phyloP scores from a whole-genome alignment of 305 asterid genomes.

The Fraxinus angustifolia region DNA sequence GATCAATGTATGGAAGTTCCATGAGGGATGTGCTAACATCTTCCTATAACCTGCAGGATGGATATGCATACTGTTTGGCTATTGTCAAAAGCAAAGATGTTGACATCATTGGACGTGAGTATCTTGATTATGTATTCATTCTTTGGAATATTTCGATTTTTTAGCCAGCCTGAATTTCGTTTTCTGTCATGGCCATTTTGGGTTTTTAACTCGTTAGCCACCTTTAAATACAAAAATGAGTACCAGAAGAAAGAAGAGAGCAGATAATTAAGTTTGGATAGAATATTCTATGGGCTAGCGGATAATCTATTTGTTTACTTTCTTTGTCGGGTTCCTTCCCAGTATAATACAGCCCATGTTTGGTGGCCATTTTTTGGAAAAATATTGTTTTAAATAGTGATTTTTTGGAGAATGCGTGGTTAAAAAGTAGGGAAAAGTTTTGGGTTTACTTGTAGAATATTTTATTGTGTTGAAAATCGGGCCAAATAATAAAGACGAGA shows the following conservation, averaged over 20 bases:
- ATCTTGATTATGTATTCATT: constrained; percentile 9
- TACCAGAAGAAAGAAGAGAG: not conserved
- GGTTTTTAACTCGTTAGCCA: not conserved
- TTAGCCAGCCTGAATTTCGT: not conserved
- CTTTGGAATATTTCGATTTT: not conserved
- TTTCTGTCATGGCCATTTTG: not conserved
- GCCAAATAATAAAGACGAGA: no score
- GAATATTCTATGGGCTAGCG: not conserved
- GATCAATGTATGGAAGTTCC: not conserved
- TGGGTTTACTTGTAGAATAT: no score
- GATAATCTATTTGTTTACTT: not conserved
- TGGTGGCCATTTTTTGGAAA: no score
- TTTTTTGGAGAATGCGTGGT: no score
- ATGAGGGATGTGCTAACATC: constrained; percentile 17
- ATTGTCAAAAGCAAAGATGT: constrained; percentile 64
- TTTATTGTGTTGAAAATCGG: no score
- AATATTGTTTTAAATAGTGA: no score
- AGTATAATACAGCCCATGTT: not conserved
- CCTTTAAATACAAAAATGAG: not conserved
- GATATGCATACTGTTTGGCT: constrained; percentile 63
- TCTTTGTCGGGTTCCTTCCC: not conserved
- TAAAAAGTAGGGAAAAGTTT: no score
- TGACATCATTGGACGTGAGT: constrained; percentile 93
- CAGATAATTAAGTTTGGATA: not conserved
- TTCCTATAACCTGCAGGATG: constrained; percentile 42